Evolutionary conservation across 1,284 basidiomycete genomes (phyloP), one percentile per base, ranked within the genome.

Genomic region (Apiotrichum porosum): DNA sequence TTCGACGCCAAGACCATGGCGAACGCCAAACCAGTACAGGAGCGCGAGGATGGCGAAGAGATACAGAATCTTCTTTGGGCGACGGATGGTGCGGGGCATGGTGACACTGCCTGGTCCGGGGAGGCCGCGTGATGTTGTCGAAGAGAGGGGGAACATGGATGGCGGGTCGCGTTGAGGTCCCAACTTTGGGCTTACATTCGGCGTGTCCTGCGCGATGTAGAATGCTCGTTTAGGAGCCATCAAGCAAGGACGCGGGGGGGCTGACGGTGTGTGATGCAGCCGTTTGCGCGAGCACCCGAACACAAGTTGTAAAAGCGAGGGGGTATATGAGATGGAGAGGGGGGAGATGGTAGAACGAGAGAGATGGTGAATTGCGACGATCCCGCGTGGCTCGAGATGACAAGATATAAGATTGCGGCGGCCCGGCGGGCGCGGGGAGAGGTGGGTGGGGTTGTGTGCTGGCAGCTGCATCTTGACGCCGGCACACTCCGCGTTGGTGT

Each of bases 1-100:
- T 37, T 70, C 69, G 24, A 57, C 53, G 12, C 69, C 70, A 3
- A 73, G 57, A 1, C 70, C 69, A 55, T 73, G 72, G 12, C 72
- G 64, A 37, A 73, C 61, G 9, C 68, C 69, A 52, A 69, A 71
- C 67, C 69, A 73, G 47, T 73, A 73, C 9, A 73, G 61, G 9
- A 63, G 44, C 41, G 62, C 61, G 57, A 73, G 63, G 44, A 71
- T 62, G 40, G 62, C 58, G 30, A 68, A 19, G 39, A 73, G 60
- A 45, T 69, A 73, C 31, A 73, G 44, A 44, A 73, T 70, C 55
- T 72, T 70, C 14, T 59, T 61, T 12, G 72, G 72, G 33, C 62
- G 55, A 17, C 63, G 45, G 38, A 71, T 68, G 1, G 59, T 59
- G 12, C 68, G 60, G 6, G 65, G 66, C n/a, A 67, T 42, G 35